These are phyloP conservation scores for Fusarium sterilihyphosum DNA, from an alignment of 2,329 filamentous ascomycete genomes.

Conservation along the genomic window DNA sequence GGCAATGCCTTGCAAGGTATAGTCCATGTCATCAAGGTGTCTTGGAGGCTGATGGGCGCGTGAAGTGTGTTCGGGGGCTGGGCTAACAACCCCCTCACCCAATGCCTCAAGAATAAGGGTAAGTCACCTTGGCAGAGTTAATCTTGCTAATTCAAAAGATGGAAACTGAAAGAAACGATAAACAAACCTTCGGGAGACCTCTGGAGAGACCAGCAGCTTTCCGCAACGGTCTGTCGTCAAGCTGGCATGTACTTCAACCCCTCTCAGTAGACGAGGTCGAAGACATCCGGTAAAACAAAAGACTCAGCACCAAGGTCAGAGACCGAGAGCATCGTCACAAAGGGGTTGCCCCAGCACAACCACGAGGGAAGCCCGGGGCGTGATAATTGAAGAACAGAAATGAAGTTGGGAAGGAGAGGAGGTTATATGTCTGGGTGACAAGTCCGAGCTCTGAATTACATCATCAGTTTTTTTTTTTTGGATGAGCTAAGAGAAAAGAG, in stretches of 20 bases:
- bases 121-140: background rate
- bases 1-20: background rate
- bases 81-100: background rate
- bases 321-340: background rate
- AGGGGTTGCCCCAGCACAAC: background rate
- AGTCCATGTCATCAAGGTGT: background rate
- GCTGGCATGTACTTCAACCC: background rate
- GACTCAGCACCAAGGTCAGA: background rate
- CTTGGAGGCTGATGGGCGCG: background rate
- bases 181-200: background rate
- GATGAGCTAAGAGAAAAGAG: background rate
- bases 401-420: background rate
- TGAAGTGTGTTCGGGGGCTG: background rate
- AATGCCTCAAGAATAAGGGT: background rate
- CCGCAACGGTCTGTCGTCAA: background rate
- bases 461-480: background rate
- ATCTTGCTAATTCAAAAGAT: too few relatives aligned
- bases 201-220: background rate
- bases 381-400: background rate
- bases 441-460: background rate
- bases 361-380: background rate
- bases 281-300: background rate
- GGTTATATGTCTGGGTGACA: background rate
- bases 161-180: background rate
- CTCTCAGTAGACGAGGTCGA: background rate